Evolutionary conservation across 768 basidiomycete species (phyloP).

Genomic region (Tylopilus intermedius): DNA sequence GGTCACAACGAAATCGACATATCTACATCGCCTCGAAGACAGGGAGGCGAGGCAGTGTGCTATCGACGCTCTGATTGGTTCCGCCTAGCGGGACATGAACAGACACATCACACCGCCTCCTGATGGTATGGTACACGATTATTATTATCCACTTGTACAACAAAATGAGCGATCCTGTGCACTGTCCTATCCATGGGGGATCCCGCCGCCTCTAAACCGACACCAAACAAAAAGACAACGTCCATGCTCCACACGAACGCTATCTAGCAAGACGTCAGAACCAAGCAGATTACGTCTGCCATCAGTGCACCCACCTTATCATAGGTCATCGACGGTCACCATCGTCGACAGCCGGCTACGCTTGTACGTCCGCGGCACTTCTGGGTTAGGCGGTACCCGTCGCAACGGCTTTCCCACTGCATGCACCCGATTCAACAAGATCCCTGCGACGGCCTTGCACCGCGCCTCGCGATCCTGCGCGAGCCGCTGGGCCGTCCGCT

Average conservation of each 20-base stretch:
- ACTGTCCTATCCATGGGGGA: neutral
- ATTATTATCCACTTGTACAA: constrained; percentile 6
- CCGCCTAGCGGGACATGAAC: neutral
- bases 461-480: constrained; percentile 38
- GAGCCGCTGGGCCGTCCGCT: constrained; percentile 29
- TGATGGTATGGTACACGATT: constrained; percentile 3
- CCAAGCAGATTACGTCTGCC: neutral
- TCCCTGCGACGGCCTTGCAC: constrained; percentile 53
- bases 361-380: constrained; percentile 39
- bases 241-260: constrained; percentile 15
- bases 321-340: constrained; percentile 41
- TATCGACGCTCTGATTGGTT: constrained; percentile 23
- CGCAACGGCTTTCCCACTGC: constrained; percentile 51
- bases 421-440: constrained; percentile 50
- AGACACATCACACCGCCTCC: neutral
- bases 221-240: neutral
- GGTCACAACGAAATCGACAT: constrained; percentile 7
- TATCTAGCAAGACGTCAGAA: constrained; percentile 7
- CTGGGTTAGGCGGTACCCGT: constrained; percentile 29
- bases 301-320: constrained; percentile 5
- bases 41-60: constrained; percentile 28
- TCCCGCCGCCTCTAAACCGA: neutral
- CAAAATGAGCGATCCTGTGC: neutral
- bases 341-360: constrained; percentile 50
- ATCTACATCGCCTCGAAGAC: constrained; percentile 14